These are phyloP conservation scores for Dioscorea alata DNA, from an alignment of 106 monocot genomes.

Conservation along the genomic window DNA sequence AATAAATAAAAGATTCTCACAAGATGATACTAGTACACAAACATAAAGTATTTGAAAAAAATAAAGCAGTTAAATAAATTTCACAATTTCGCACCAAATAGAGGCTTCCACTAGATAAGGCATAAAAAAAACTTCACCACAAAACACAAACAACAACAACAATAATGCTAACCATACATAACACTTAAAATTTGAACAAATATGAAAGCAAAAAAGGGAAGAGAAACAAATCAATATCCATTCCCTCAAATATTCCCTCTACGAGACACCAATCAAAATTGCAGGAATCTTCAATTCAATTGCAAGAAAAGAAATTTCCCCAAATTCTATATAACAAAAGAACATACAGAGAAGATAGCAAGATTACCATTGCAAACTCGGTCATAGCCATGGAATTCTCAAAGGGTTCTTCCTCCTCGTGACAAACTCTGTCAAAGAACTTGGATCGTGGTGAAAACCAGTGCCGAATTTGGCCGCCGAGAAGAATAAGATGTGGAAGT, in stretches of 20 bases:
- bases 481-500: too few relatives aligned
- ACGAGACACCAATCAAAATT: neutral
- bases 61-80: too few relatives aligned
- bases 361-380: constrained; percentile 1
- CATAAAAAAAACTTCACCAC: too few relatives aligned
- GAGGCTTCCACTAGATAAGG: too few relatives aligned
- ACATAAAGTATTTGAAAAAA: too few relatives aligned
- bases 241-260: neutral
- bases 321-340: neutral
- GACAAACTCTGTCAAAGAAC: neutral
- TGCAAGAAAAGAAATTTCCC: neutral
- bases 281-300: neutral
- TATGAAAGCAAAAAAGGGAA: neutral
- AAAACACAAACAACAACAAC: too few relatives aligned
- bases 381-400: neutral
- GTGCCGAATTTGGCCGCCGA: too few relatives aligned
- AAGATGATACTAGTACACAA: too few relatives aligned
- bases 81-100: too few relatives aligned
- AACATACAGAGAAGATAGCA: neutral
- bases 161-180: neutral
- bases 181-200: neutral
- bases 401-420: neutral
- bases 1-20: too few relatives aligned
- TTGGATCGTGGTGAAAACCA: too few relatives aligned
- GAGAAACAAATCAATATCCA: too few relatives aligned